These are phyloP conservation scores for Lasiosphaeria ovina DNA, from an alignment of 495 filamentous ascomycete genomes.

Conservation along the genomic window DNA sequence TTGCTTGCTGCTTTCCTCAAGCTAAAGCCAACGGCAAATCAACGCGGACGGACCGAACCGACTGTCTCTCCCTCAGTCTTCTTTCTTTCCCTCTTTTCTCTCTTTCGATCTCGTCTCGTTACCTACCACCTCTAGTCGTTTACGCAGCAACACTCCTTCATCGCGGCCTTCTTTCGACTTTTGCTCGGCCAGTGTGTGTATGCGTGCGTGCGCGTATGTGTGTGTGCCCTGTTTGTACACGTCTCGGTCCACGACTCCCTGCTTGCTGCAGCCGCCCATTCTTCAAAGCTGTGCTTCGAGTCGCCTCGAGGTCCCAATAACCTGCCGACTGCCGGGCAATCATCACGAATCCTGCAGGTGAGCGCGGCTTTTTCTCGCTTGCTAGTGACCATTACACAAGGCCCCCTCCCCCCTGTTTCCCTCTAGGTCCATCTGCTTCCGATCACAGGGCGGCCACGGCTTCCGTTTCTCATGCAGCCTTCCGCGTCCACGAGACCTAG, in stretches of 20 bases:
- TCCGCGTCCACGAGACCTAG: slow-evolving; percentile 44
- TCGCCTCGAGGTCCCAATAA: slow-evolving; percentile 8
- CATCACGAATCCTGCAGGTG: slow-evolving; percentile 10
- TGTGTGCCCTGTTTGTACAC: background rate
- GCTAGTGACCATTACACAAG: slow-evolving; percentile 20
- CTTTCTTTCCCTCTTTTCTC: slow-evolving; percentile 5
- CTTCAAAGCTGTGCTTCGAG: slow-evolving; percentile 2
- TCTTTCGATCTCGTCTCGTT: slow-evolving; percentile 9
- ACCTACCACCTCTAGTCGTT: background rate
- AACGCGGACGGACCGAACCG: no score
- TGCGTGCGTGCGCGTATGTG: background rate
- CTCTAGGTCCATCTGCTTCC: slow-evolving; percentile 18
- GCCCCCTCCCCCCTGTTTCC: slow-evolving; percentile 6
- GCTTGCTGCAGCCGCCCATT: slow-evolving; percentile 16
- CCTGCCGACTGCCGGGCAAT: slow-evolving; percentile 12
- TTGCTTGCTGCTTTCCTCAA: no score
- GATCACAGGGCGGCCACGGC: slow-evolving; percentile 31
- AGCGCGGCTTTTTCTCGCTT: slow-evolving; percentile 10
- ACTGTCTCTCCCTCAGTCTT: background rate
- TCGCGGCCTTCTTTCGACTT: slow-evolving; percentile 10
- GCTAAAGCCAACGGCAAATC: no score
- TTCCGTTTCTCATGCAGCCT: slow-evolving; percentile 37
- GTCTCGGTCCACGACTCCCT: slow-evolving; percentile 3
- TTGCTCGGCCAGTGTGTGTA: background rate
- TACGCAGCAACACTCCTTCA: slow-evolving; percentile 5